Percentiles rank a stretch among this genome's conserved stretches.
Conservation (phyloP, 2,329 filamentous ascomycete species). For the Lomentospora prolificans region DNA sequence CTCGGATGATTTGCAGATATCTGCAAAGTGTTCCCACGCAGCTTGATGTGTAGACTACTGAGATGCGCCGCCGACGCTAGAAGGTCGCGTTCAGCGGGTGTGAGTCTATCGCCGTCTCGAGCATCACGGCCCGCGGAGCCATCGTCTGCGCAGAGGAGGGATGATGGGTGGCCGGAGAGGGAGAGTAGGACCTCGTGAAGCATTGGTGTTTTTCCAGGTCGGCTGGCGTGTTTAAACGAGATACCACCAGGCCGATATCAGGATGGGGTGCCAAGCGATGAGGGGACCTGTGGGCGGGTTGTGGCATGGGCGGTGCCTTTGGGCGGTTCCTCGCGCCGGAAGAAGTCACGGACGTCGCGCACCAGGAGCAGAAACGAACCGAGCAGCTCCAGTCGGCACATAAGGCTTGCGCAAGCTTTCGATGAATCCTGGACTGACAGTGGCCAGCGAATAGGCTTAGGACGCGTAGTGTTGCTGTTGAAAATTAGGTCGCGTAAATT, state of each 20-base stretch:
- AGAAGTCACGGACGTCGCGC: conserved; percentile 20
- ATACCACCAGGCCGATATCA: too few relatives aligned
- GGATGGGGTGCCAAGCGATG: not conserved
- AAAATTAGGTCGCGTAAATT: too few relatives aligned
- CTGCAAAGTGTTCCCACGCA: conserved; percentile 55
- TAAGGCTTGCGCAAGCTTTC: conserved; percentile 14
- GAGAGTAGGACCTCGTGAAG: conserved; percentile 97
- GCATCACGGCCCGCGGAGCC: conserved; percentile 23
- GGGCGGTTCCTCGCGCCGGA: not conserved
- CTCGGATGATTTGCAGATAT: conserved; percentile 66
- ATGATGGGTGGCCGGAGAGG: conserved; percentile 86
- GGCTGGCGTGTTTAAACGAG: not conserved
- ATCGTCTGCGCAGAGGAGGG: conserved; percentile 56
- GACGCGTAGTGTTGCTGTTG: too few relatives aligned
- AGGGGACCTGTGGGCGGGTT: conserved; percentile 3
- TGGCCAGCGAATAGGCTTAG: too few relatives aligned
- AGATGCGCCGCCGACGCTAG: conserved; percentile 68
- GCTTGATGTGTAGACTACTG: conserved; percentile 64
- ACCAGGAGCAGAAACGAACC: conserved; percentile 38
- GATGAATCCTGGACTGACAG: too few relatives aligned
- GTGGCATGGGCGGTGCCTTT: conserved; percentile 7
- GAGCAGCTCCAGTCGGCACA: conserved; percentile 46
- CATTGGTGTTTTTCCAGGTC: conserved; percentile 45
- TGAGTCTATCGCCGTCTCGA: conserved; percentile 41
- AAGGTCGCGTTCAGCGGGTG: conserved; percentile 74